Base-by-base conservation (phyloP, 2,329 filamentous ascomycete genomes). In the Colletotrichum shisoi region DNA sequence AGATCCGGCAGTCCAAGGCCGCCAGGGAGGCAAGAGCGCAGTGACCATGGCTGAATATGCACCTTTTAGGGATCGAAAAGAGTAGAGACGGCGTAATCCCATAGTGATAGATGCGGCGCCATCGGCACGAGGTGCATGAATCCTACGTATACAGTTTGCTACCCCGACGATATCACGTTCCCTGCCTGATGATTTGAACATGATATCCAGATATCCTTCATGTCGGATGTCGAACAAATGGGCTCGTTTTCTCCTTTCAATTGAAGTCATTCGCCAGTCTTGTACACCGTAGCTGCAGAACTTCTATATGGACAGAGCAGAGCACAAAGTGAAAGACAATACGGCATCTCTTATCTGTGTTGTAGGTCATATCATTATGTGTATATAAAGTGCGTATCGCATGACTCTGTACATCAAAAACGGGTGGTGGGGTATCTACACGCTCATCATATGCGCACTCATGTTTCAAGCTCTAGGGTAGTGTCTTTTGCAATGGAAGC, bases 1-100 rank as follows among this genome's bases (percentile, higher is more conserved):
- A 77, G 61, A 73, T 76, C 17, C 73, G 77, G n/a, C 73, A 73
- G 37, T 79, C 77, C 46, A 65, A 31, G 49, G 42, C 62, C 40
- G 65, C 49, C 4, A 53, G 46, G 15, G 52, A 57, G 21, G 49
- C 51, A 12, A 67, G 62, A 57, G 37, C 62, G 5, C 49, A 52
- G 19, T 49, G 51, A 44, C 19, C 17, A n/a, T 44, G 3, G 34
- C 1, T 13, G 9, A 19, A 24, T 13, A 48, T 34, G 17, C 24
- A 49, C 4, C 40, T 17, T 3, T 48, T 15, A 45, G 19, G 13
- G 45, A 17, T 3, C 15, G 17, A 39, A 3, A 19, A 31, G 44
- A 51, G 8, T 17, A 27, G 21, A 37, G 11, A 15, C 13, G 45
- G 45, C 21, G 27, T 59, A 42, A 17, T 40, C 4, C 1, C 31